These are phyloP conservation scores for Medicago ruthenica DNA, from an alignment of 306 rosid species.

Conservation along the genomic window DNA sequence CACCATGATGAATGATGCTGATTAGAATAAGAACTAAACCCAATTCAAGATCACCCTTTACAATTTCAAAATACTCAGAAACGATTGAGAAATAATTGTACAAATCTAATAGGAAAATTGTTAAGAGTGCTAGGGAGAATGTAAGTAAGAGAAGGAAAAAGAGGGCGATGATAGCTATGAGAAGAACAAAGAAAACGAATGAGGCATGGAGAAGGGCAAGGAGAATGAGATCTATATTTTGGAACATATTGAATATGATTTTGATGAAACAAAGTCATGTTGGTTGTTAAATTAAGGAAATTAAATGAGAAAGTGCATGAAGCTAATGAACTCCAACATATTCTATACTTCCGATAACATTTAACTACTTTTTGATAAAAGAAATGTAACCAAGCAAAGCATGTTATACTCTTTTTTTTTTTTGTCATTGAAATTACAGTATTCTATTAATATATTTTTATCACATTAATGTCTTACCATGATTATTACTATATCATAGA, in stretches of 20 bases:
- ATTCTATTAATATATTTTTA: too few species aligned
- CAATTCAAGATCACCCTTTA: constrained; percentile 49
- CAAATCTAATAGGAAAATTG: constrained; percentile 41
- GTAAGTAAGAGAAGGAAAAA: constrained; percentile 35
- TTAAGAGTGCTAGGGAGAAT: constrained; percentile 38
- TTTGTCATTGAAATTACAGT: too few species aligned
- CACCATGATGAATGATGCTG: constrained; percentile 38
- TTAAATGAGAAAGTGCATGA: constrained; percentile 36
- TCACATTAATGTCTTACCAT: too few species aligned
- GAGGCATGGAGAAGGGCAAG: constrained; percentile 53
- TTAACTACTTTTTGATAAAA: constrained; percentile 35
- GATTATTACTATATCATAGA: too few species aligned
- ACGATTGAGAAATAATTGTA: constrained; percentile 6
- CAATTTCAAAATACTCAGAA: constrained; percentile 33
- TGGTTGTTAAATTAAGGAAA: constrained; percentile 41
- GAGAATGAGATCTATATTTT: constrained; percentile 53
- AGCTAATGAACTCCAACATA: constrained; percentile 29
- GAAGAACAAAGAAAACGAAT: constrained; percentile 39
- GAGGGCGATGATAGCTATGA: constrained; percentile 33
- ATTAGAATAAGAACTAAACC: constrained; percentile 39
- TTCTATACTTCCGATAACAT: constrained; percentile 48
- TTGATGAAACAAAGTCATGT: constrained; percentile 33
- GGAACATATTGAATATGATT: constrained; percentile 45
- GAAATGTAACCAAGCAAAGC: constrained; percentile 40
- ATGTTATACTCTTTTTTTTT: not conserved